Evolutionary conservation across 345 rosid species (phyloP).

Genomic region (Citrus glauca): DNA sequence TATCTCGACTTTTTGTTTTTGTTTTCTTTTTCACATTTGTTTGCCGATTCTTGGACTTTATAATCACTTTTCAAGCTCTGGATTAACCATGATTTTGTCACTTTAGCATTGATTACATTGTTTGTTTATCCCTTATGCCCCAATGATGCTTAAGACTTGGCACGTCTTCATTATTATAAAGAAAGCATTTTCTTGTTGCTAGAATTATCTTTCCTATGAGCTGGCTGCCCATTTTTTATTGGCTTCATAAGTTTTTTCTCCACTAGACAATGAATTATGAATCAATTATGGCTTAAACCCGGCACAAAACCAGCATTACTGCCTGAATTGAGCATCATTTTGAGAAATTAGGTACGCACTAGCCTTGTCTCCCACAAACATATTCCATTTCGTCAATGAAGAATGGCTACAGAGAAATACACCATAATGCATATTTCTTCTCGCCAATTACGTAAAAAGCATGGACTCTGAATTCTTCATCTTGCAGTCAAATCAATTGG

Average conservation of each 20-base stretch:
- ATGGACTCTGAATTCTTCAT: neutral
- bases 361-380: neutral
- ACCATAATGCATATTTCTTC: neutral
- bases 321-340: neutral
- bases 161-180: neutral
- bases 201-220: neutral
- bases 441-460: neutral
- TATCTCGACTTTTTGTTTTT: neutral
- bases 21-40: neutral
- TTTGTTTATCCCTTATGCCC: neutral
- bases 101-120: neutral
- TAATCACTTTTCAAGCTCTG: neutral
- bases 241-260: neutral
- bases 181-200: neutral
- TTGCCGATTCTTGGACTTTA: neutral
- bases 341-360: neutral
- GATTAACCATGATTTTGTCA: neutral
- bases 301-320: neutral
- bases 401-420: neutral
- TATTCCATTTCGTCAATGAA: neutral
- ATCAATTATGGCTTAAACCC: neutral
- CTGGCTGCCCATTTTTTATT: neutral
- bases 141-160: neutral
- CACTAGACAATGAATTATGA: neutral
- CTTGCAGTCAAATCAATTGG: neutral